Evolutionary conservation across 352 stramenopile species (phyloP).

Genomic region (Globisporangium carolinianum): DNA sequence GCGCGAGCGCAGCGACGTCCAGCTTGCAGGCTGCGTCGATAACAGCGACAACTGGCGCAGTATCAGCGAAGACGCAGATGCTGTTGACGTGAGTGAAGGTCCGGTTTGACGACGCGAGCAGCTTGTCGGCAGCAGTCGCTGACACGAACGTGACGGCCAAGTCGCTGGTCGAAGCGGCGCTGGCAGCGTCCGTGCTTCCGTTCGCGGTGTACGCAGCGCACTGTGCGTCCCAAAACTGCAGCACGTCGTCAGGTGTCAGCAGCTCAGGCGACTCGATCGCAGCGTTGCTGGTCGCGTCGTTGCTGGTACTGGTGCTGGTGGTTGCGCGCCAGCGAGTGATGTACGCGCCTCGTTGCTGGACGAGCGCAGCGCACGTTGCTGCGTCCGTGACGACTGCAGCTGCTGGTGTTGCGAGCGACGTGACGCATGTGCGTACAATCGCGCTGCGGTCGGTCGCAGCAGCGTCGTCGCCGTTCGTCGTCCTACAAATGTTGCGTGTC

Average conservation of each 20-base stretch:
- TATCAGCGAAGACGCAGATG: slow-evolving; percentile 71
- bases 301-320: background rate
- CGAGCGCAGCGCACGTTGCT: slow-evolving; percentile 10
- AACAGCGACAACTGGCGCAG: slow-evolving; percentile 49
- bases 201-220: slow-evolving; percentile 16
- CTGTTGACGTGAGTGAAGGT: slow-evolving; percentile 52
- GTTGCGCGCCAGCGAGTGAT: slow-evolving; percentile 20
- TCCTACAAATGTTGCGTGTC: too few species aligned
- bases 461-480: too few species aligned
- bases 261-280: slow-evolving; percentile 10
- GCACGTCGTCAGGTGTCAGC: slow-evolving; percentile 22
- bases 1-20: slow-evolving; percentile 47
- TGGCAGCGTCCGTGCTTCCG: background rate
- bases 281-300: too few species aligned
- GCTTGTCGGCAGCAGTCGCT: slow-evolving; percentile 19
- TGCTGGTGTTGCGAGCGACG: slow-evolving; percentile 4
- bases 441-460: too few species aligned
- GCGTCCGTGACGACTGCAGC: slow-evolving; percentile 18
- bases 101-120: slow-evolving; percentile 17
- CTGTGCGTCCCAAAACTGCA: slow-evolving; percentile 24
- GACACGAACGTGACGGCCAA: slow-evolving; percentile 30
- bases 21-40: slow-evolving; percentile 54
- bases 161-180: slow-evolving; percentile 6
- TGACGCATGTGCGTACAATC: too few species aligned
- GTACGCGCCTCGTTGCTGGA: slow-evolving; percentile 26